These are phyloP conservation scores for Cyberlindnera mycetangii DNA, from an alignment of 805 yeast species.

Conservation along the genomic window DNA sequence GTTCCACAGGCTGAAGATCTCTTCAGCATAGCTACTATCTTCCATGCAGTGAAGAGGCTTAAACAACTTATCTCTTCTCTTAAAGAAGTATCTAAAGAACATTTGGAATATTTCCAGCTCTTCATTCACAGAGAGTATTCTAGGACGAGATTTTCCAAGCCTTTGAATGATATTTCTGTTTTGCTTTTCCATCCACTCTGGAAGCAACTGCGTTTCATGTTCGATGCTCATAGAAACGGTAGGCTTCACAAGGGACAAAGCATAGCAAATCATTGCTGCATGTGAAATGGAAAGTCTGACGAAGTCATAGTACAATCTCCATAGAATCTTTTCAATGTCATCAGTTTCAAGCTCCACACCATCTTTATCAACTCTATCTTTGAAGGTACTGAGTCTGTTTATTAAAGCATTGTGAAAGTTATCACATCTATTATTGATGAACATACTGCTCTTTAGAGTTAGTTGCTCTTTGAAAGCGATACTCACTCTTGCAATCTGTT, in stretches of 20 bases:
- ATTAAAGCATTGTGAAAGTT: not conserved
- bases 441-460: not conserved
- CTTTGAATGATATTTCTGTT: not conserved
- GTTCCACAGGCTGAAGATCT: not conserved
- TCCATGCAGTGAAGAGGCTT: too few relatives aligned
- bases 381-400: not conserved
- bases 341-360: not conserved
- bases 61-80: not conserved
- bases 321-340: not conserved
- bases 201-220: not conserved
- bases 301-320: not conserved
- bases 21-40: not conserved
- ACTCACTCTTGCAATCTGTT: not conserved
- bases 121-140: not conserved
- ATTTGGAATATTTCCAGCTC: not conserved
- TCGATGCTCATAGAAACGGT: not conserved
- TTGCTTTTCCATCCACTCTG: not conserved
- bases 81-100: not conserved
- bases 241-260: not conserved
- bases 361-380: not conserved
- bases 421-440: too few relatives aligned
- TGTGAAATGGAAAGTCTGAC: not conserved
- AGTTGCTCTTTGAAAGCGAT: not conserved
- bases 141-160: not conserved
- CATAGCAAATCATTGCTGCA: not conserved